Base-by-base conservation (phyloP, 495 filamentous ascomycete genomes). In the Podospora anserina region DNA sequence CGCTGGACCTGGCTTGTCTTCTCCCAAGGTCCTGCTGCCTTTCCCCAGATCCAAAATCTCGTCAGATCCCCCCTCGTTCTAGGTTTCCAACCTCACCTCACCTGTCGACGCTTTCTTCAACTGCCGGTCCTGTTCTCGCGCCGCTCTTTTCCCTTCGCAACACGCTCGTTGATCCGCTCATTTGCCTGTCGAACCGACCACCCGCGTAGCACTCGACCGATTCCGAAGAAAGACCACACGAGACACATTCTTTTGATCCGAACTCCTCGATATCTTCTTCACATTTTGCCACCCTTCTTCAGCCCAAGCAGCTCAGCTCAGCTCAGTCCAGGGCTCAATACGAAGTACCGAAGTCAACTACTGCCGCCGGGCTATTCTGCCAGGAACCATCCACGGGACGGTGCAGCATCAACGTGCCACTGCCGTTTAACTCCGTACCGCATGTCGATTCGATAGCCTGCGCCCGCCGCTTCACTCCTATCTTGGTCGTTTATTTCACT, bases 1-100 rank as follows among this genome's bases (percentile, higher is more conserved):
- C 32, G 65, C 61, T 63, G 61, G 27, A 32, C 32, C 61, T 69
- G 60, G 44, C 61, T 57, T 64, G 62, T 66, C 68, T 65, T 61
- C 39, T 70, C 56, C 66, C 64, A 39, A 11, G 30, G 23, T 62
- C 64, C 53, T 54, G 64, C 20, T 67, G 66, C 11, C 61, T 64
- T 67, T 74, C 70, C 72, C 72, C 74, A 74, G 76, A 73, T 54
- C 76, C 70, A 71, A 77, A 73, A 68, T 65, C 66, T 70, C 61
- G 57, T 60, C 58, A 60, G 56, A 64, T 65, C 64, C 53, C 67
- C 54, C 67, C 61, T 20, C 34, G 23, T 68, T 63, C 59, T 66
- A 26, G 57, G 39, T 64, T 49, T 55, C 55, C 23, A 26, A 30
- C 20, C 27, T 59, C 28, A 7, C 30, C 20, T 63, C 30, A 23